Evolutionary conservation across 164 flowering plant species (phyloP), one percentile per base, ranked within the genome.

Genomic region (Platanus orientalis): DNA sequence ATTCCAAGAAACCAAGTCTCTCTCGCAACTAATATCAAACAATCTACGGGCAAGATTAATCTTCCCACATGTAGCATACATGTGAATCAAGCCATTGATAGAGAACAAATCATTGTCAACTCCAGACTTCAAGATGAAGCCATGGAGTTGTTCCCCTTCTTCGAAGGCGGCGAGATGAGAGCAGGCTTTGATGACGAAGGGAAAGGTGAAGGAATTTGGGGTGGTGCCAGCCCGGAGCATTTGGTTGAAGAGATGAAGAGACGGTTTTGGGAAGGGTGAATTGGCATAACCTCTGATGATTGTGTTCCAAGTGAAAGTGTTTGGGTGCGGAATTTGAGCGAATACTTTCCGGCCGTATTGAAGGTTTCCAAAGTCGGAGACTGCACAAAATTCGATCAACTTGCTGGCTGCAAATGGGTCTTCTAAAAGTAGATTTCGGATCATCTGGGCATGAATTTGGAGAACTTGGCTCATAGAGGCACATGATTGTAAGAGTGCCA

Each of bases 261-360:
- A 49, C 7, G 55, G 64, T 32, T 17, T 51, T 0, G 64, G 56
- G 20, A 61, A 61, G 1, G 55, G 29, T 2, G 64, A 61, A 23
- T 32, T 61, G 29, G 64, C 54, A 11, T 61, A 61, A n/a, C 64
- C 64, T 62, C 65, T 34, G 14, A 62, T 51, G 21, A 62, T 62
- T 28, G 65, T 62, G 57, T 62, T 62, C 65, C 65, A 62, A 6
- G 57, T 62, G 47, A 62, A 62, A 51, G 57, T 62, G 23, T 62
- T 62, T 52, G 65, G 65, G 36, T 51, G 32, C 19, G 65, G 57
- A 39, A 62, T 62, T 52, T 51, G 57, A 52, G 39, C 32, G 36
- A 62, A 62, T 16, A 51, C 0, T 10, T 51, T 62, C 11, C 32
- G 57, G 48, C 57, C 65, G 12, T 51, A 52, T 36, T 62, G 48